These are phyloP conservation scores for Suaeda aralocaspica DNA, from an alignment of 148 eudicot species.

Conservation along the genomic window DNA sequence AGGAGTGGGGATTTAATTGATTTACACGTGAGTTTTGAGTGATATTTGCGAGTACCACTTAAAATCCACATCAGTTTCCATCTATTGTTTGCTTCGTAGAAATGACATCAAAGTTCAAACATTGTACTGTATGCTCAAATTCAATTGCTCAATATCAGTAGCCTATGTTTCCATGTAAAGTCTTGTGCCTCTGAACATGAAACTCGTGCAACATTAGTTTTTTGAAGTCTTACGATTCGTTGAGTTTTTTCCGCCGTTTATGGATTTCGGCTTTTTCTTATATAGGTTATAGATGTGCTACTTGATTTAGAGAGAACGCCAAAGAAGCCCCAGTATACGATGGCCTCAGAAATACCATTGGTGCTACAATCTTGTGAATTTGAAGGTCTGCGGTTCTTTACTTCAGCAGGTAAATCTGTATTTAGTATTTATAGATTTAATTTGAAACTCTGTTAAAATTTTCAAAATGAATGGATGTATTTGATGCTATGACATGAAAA, in stretches of 20 bases:
- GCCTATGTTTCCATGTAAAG: not conserved
- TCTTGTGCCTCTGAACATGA: not conserved
- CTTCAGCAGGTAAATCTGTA: constrained; percentile 60
- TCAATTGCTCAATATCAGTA: not conserved
- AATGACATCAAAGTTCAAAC: not conserved
- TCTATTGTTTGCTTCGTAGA: constrained; percentile 3
- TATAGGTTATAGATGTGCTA: constrained; percentile 75
- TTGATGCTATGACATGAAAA: too few species aligned
- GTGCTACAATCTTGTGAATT: constrained; percentile 91
- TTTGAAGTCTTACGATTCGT: not conserved
- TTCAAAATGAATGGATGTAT: too few species aligned
- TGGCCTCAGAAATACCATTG: constrained; percentile 85
- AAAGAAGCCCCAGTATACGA: constrained; percentile 80
- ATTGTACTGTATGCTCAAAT: not conserved
- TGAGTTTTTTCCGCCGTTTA: not conserved
- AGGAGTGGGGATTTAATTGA: too few species aligned
- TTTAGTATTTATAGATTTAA: too few species aligned
- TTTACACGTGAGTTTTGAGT: too few species aligned
- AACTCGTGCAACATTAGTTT: not conserved
- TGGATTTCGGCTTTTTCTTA: constrained; percentile 10
- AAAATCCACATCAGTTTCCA: too few species aligned
- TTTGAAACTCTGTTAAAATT: too few species aligned
- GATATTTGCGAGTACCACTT: too few species aligned
- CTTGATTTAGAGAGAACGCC: constrained; percentile 67
- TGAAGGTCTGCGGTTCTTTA: constrained; percentile 54